Evolutionary conservation across 106 monocot genomes (phyloP).

Genomic region (Platanthera guangdongensis): DNA sequence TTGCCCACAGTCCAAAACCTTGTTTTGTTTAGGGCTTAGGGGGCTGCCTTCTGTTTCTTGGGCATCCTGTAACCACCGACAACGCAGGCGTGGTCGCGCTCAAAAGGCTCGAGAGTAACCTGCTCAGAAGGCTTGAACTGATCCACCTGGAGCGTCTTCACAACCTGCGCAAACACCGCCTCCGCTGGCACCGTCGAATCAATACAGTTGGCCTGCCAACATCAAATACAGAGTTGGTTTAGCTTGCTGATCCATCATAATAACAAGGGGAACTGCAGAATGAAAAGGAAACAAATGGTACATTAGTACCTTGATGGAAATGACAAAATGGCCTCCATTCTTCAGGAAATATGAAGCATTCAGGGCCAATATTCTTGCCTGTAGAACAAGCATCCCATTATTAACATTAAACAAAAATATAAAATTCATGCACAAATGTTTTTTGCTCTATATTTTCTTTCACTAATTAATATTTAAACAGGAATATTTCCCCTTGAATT

Average conservation of each 20-base stretch:
- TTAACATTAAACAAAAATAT: no score
- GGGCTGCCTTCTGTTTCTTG: conserved; percentile 50
- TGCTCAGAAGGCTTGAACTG: conserved; percentile 88
- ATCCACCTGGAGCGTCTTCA: conserved; percentile 74
- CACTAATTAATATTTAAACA: no score
- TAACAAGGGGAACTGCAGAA: neutral
- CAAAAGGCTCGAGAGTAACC: conserved; percentile 78
- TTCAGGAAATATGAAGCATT: conserved; percentile 83
- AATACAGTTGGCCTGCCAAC: conserved; percentile 67
- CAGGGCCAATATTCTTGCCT: conserved; percentile 82
- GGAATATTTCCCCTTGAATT: no score
- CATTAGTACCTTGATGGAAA: conserved; percentile 61
- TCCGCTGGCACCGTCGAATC: conserved; percentile 84
- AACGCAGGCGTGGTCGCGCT: conserved; percentile 86
- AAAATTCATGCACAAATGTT: no score
- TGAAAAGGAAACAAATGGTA: neutral
- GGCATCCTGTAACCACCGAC: conserved; percentile 78
- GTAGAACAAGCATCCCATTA: neutral
- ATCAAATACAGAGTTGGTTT: neutral
- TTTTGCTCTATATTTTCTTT: no score
- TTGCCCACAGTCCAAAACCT: no score
- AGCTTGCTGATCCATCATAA: neutral
- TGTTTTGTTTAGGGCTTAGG: no score
- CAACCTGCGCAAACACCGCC: conserved; percentile 74
- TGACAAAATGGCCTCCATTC: conserved; percentile 80